These are phyloP conservation scores for Eutrema japonicum DNA, from an alignment of 345 rosid genomes.

Conservation along the genomic window DNA sequence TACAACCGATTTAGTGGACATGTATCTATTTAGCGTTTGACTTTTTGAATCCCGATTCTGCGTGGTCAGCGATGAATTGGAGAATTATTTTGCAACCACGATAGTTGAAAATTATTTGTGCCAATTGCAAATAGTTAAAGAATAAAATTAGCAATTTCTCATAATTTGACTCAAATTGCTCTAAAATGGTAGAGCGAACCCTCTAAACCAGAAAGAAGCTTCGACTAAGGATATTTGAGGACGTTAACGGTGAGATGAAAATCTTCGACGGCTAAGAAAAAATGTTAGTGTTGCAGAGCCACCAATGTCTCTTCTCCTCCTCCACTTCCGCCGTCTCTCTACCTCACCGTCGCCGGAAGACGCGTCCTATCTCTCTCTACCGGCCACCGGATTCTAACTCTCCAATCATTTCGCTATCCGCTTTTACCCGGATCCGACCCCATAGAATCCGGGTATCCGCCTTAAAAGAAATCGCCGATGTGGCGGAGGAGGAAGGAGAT, in stretches of 20 bases:
- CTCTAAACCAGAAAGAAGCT: conserved; percentile 7
- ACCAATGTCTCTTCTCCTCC: conserved; percentile 43
- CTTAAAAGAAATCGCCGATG: conserved; percentile 33
- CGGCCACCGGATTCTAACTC: conserved; percentile 33
- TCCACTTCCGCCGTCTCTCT: conserved; percentile 39
- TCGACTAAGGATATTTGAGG: conserved; percentile 33
- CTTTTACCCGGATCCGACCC: conserved; percentile 37
- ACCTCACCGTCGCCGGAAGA: conserved; percentile 31
- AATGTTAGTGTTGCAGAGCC: conserved; percentile 54
- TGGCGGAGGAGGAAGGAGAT: conserved; percentile 46
- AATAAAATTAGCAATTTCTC: too few species aligned
- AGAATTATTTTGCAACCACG: too few species aligned
- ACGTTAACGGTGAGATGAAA: conserved; percentile 26
- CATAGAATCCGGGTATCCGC: conserved; percentile 48
- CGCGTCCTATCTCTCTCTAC: conserved; percentile 36
- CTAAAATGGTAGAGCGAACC: too few species aligned
- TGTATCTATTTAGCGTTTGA: too few species aligned
- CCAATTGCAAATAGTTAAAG: too few species aligned
- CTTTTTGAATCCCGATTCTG: too few species aligned
- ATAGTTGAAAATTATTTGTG: too few species aligned
- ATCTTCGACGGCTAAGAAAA: conserved; percentile 28
- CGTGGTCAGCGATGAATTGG: too few species aligned
- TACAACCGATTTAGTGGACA: too few species aligned
- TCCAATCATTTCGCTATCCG: conserved; percentile 27
- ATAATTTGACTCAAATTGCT: too few species aligned